A percentile compares a stretch with the other conserved stretches of the same genome.
phyloP scores from a whole-genome alignment of 2,329 filamentous ascomycete species.

The Nemania diffusa region DNA sequence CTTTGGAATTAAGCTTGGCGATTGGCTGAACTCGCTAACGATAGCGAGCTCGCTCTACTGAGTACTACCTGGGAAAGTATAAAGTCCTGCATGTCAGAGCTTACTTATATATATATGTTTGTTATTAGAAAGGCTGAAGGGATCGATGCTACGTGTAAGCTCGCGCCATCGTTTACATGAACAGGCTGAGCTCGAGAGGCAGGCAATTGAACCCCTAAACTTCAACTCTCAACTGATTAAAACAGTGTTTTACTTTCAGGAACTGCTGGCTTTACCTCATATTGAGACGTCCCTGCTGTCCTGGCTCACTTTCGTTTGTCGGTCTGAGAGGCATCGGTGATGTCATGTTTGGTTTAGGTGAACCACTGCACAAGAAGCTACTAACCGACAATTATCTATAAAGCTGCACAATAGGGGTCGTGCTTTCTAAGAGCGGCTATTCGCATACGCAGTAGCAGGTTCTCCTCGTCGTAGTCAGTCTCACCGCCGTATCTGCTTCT shows the following conservation, averaged over 20 bases:
- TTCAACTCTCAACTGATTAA: not conserved
- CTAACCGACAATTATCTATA: not conserved
- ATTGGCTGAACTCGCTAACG: not conserved
- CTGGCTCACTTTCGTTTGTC: not conserved
- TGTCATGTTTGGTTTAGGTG: not conserved
- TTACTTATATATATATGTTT: too few relatives aligned
- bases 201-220: not conserved
- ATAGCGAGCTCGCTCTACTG: too few relatives aligned
- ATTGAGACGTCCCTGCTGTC: not conserved
- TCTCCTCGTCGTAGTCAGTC: too few relatives aligned
- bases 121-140: not conserved
- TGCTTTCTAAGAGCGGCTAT: not conserved
- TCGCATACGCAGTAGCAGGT: too few relatives aligned
- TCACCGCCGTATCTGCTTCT: too few relatives aligned
- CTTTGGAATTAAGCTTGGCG: not conserved
- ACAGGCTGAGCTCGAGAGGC: not conserved
- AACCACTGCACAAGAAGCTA: not conserved
- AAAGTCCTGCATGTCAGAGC: not conserved
- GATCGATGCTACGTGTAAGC: not conserved
- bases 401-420: not conserved
- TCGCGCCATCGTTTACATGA: not conserved
- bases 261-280: not conserved
- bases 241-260: not conserved
- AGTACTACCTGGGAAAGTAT: not conserved
- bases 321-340: not conserved